Conservation (phyloP, 441 rosid species). For the Sinapis alba region DNA sequence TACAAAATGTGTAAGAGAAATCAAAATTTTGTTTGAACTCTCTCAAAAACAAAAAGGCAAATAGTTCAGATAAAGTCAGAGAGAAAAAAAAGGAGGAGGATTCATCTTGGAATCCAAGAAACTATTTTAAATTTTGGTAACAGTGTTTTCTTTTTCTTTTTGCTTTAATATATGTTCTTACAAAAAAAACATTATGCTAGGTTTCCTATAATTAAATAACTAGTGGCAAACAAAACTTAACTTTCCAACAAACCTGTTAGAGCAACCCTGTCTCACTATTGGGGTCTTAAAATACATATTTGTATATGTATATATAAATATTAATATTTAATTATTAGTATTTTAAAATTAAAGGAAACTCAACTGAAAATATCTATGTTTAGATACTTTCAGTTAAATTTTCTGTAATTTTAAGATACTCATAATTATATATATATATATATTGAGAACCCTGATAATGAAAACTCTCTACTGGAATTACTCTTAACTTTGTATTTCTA, state of each 20-base stretch:
- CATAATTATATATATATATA: too few relatives aligned
- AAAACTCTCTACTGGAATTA: too few relatives aligned
- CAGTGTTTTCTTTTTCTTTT: neutral
- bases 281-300: too few relatives aligned
- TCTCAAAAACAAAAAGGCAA: neutral
- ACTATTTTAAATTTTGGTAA: neutral
- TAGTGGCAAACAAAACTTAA: conserved; percentile 22
- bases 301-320: too few relatives aligned
- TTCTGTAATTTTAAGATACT: too few relatives aligned
- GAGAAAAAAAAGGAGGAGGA: neutral
- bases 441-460: too few relatives aligned
- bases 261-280: too few relatives aligned
- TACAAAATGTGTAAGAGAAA: neutral
- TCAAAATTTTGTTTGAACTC: neutral
- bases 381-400: too few relatives aligned
- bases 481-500: conserved; percentile 6
- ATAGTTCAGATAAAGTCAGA: neutral
- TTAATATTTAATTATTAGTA: too few relatives aligned
- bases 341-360: too few relatives aligned
- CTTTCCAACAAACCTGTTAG: conserved; percentile 12
- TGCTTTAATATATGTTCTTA: neutral
- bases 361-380: too few relatives aligned
- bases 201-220: neutral
- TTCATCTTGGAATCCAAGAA: conserved; percentile 15
- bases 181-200: neutral